Percentiles rank a stretch among this genome's conserved stretches.
Conservation (phyloP, 2,329 filamentous ascomycete genomes). For the Leptographium wingfieldii region DNA sequence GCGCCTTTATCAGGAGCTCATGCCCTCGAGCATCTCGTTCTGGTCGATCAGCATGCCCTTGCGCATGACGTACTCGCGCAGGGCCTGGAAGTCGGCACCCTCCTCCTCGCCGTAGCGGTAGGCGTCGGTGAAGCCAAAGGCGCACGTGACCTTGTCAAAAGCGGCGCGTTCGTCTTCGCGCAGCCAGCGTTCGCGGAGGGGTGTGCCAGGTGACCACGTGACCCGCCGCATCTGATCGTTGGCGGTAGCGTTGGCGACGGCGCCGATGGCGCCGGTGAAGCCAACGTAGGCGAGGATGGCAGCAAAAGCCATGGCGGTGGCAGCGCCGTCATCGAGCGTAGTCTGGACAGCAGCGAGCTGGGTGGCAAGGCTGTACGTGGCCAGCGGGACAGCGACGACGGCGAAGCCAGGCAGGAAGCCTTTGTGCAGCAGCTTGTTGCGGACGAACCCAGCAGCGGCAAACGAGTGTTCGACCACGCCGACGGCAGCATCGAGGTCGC, state of each 20-base stretch:
- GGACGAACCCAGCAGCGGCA: conserved; percentile 50
- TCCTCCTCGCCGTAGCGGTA: conserved; percentile 80
- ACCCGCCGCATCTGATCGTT: conserved; percentile 95
- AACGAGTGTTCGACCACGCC: conserved; percentile 61
- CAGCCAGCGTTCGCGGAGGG: conserved; percentile 70
- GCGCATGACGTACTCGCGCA: conserved; percentile 71
- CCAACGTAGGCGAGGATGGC: conserved; percentile 75
- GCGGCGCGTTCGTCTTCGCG: conserved; percentile 83
- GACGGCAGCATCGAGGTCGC: conserved; percentile 66
- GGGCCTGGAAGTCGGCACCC: conserved; percentile 74
- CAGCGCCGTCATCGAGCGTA: conserved; percentile 63
- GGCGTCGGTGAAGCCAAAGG: conserved; percentile 82
- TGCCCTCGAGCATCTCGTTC: conserved; percentile 83
- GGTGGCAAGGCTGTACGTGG: conserved; percentile 56
- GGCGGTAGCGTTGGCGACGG: conserved; percentile 71
- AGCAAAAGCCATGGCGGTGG: conserved; percentile 66
- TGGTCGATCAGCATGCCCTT: conserved; percentile 85
- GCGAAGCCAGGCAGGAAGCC: conserved; percentile 46
- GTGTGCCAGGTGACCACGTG: conserved; percentile 75
- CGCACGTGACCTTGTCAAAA: conserved; percentile 71
- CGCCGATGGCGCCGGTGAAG: conserved; percentile 68
- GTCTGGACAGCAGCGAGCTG: conserved; percentile 55
- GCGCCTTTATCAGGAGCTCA: conserved; percentile 31
- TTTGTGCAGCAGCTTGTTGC: conserved; percentile 54
- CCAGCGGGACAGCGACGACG: conserved; percentile 47